Base-by-base conservation (phyloP, 306 rosid genomes). In the Quercus rubra region DNA sequence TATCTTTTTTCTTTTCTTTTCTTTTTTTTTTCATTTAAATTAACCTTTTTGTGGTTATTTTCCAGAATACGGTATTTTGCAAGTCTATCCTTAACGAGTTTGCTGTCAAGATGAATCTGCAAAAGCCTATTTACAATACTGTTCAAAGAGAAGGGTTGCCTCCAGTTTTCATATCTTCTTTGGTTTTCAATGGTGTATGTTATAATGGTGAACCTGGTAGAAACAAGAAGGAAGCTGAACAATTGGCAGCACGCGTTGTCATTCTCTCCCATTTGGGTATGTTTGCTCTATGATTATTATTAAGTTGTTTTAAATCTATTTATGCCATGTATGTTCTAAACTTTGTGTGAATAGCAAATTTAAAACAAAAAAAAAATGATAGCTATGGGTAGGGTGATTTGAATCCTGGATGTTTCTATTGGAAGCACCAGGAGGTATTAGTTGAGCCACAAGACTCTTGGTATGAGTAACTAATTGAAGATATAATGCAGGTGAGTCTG, bases 161-260 rank as follows among this genome's bases (percentile, higher is more conserved):
- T 86, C 86, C 88, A 49, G 4, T 30, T 57, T 89, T 87, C 80
- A 56, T 21, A 56, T 80, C 91, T 31, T 74, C 89, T 14, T 30
- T 92, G 88, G 78, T 75, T 74, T 86, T 90, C 67, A 83, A 86
- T 28, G 91, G 92, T 51, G 64, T 49, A 63, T 49, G 30, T 8
- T 90, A 85, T 77, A 77, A 66, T 1, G 86, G 95, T 31, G 76
- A 76, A 66, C 55, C 55, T 28, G 75, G 86, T 33, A 81, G 62
- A 80, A 87, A 5, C 64, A 90, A 90, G 83, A 92, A 82, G 81
- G 91, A 89, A 28, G 94, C 97, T 14, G 91, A 89, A 81, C 87
- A 83, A 74, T 85, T 82, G 75, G 92, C 90, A 20, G 95, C 92
- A 25, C 85, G 84, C 52, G 81, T 75, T 12, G 90, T 77, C 58